Evolutionary conservation across 1,284 basidiomycete species (phyloP).

Genomic region (Ceratobasidium sp.): DNA sequence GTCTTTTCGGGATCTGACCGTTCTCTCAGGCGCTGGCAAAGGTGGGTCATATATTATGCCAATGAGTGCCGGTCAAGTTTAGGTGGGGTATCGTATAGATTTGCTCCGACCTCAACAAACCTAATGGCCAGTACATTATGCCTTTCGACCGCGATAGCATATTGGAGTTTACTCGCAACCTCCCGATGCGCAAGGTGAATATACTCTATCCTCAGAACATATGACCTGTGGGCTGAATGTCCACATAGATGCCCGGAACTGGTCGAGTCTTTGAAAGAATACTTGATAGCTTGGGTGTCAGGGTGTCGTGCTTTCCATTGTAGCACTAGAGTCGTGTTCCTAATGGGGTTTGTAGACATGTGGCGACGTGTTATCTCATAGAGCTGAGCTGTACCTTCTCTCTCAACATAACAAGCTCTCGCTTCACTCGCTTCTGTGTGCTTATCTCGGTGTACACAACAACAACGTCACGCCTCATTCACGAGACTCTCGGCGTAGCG

Average conservation of each 20-base stretch:
- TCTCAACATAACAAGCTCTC: slow-evolving; percentile 80
- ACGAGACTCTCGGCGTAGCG: slow-evolving; percentile 87
- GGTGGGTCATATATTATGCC: slow-evolving; percentile 59
- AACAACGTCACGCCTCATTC: slow-evolving; percentile 81
- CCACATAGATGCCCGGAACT: slow-evolving; percentile 79
- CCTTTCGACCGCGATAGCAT: slow-evolving; percentile 75
- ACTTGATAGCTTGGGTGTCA: slow-evolving; percentile 86
- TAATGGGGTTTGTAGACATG: slow-evolving; percentile 70
- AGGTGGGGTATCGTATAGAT: slow-evolving; percentile 67
- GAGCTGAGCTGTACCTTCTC: slow-evolving; percentile 80
- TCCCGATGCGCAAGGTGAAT: slow-evolving; percentile 76
- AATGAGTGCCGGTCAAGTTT: neutral
- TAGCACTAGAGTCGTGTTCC: slow-evolving; percentile 33
- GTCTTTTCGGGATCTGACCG: slow-evolving; percentile 36
- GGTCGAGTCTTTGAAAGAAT: slow-evolving; percentile 89
- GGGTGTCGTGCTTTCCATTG: slow-evolving; percentile 61
- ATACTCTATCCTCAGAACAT: neutral
- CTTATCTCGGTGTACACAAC: slow-evolving; percentile 86
- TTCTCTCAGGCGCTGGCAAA: slow-evolving; percentile 74
- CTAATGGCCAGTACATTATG: slow-evolving; percentile 89
- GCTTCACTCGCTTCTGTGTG: slow-evolving; percentile 76
- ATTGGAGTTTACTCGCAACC: slow-evolving; percentile 77
- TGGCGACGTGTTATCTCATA: slow-evolving; percentile 83
- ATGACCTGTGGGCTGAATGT: slow-evolving; percentile 52
- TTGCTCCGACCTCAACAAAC: slow-evolving; percentile 95